Evolutionary conservation across 768 basidiomycete genomes (phyloP), one percentile per base, ranked within the genome.

Genomic region (Astraeus odoratus): DNA sequence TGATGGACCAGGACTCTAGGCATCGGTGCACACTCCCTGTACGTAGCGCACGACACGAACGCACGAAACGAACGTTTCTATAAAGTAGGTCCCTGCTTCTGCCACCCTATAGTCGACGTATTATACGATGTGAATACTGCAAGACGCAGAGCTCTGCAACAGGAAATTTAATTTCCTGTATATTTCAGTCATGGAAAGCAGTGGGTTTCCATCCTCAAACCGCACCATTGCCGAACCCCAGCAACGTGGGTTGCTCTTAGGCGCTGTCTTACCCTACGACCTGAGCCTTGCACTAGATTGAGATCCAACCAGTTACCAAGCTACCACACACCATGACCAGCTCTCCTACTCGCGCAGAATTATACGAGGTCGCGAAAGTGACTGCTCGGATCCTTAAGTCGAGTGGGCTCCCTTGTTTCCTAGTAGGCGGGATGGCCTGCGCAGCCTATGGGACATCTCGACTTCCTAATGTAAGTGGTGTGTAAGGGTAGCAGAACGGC

Each of bases 381-480:
- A 47, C 46, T 13, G 39, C 34, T 31, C 30, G 34, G 20, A 26
- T 47, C 16, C 24, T 47, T 16, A 33, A 41, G 5, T 41, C 39
- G 8, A 25, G 27, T 19, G 46, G 46, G 12, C 33, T 47, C 12
- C 27, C 27, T 6, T 47, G 46, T 35, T 47, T 39, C 25, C 56
- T 73, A 9, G 62, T 72, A 10, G 72, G 71, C 3, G 67, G 72
- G 19, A 60, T 59, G 8, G 71, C 68, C 3, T 71, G 69, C 48
- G 53, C 60, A 12, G 51, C 67, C 10, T 68, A 68, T 22, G 72
- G 71, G 4, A 69, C 63, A 50, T 37, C 54, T 16, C 55, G 71
- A 7, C 57, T 55, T 4, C 69, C 69, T 7, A 61, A 64, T 29
- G 72, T 73, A 19, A 35, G 67, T 30, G 12, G 19, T 6, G 7